Conservation (phyloP, 2,329 filamentous ascomycete genomes). For the Monosporascus sp. region DNA sequence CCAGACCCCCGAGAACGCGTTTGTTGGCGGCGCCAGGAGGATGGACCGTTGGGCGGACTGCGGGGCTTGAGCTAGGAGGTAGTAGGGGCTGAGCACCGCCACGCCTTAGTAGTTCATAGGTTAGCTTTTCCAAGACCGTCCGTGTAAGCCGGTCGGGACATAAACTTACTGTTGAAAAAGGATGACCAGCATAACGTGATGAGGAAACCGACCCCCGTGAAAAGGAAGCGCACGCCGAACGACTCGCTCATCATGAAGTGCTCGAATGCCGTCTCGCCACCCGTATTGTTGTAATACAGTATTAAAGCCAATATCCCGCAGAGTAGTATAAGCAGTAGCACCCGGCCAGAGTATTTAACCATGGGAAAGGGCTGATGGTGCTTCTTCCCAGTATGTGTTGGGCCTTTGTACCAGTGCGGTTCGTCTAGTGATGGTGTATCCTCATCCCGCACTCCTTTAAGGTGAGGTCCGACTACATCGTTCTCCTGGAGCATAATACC, state of each 20-base stretch:
- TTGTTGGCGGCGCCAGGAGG: conserved; percentile 26
- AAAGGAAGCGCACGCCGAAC: conserved; percentile 35
- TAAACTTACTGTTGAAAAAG: conserved; percentile 30
- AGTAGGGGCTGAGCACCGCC: conserved; percentile 31
- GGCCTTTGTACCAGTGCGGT: background rate
- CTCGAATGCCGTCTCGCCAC: conserved; percentile 31
- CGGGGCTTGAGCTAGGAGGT: conserved; percentile 24
- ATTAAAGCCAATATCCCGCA: conserved; percentile 27
- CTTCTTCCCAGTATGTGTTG: background rate
- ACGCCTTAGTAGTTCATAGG: conserved; percentile 21
- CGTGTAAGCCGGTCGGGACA: no score
- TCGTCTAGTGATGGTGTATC: background rate
- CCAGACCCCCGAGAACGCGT: conserved; percentile 28
- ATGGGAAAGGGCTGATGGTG: conserved; percentile 25
- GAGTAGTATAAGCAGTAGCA: conserved; percentile 20
- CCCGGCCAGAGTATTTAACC: conserved; percentile 18
- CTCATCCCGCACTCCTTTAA: background rate
- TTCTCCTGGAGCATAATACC: conserved; percentile 19
- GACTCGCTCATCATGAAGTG: conserved; percentile 35
- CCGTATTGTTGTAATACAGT: conserved; percentile 32
- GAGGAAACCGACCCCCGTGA: conserved; percentile 32
- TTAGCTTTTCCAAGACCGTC: background rate
- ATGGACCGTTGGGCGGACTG: conserved; percentile 27
- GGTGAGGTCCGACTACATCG: background rate
- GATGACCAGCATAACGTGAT: conserved; percentile 33